These are phyloP conservation scores for Cucurbita pepo DNA, from an alignment of 306 rosid species.

Conservation along the genomic window DNA sequence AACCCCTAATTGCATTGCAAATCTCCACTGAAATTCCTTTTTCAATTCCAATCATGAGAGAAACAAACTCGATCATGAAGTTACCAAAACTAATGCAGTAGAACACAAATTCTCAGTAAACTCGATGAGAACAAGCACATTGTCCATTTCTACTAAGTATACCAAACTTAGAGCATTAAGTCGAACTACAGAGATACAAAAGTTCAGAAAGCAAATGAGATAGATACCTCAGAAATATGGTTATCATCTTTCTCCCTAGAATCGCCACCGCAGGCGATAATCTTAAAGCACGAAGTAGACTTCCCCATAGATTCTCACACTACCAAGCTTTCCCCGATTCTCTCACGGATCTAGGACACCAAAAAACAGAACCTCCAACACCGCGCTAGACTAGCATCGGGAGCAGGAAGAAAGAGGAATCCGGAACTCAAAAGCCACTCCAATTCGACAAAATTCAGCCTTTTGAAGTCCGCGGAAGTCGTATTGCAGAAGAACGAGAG, in stretches of 20 bases:
- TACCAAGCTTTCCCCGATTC: not conserved
- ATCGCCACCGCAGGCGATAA: constrained; percentile 62
- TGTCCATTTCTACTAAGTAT: not conserved
- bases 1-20: not conserved
- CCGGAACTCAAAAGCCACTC: constrained; percentile 48
- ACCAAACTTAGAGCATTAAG: not conserved
- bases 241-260: constrained; percentile 32
- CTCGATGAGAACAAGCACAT: not conserved
- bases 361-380: constrained; percentile 14
- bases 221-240: constrained; percentile 34
- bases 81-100: not conserved
- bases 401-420: constrained; percentile 18
- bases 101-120: not conserved
- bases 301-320: constrained; percentile 31
- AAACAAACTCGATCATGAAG: not conserved
- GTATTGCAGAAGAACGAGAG: not conserved
- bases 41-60: not conserved
- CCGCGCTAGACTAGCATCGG: constrained; percentile 22
- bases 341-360: constrained; percentile 7
- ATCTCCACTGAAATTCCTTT: not conserved
- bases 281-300: constrained; percentile 68
- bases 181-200: not conserved
- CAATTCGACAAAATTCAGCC: constrained; percentile 15
- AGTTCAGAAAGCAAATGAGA: not conserved
- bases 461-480: constrained; percentile 35